A percentile compares a stretch with the other conserved stretches of the same genome.
Evolutionary conservation across 2,329 filamentous ascomycete species (phyloP).

Genomic region (Colletotrichum horii): DNA sequence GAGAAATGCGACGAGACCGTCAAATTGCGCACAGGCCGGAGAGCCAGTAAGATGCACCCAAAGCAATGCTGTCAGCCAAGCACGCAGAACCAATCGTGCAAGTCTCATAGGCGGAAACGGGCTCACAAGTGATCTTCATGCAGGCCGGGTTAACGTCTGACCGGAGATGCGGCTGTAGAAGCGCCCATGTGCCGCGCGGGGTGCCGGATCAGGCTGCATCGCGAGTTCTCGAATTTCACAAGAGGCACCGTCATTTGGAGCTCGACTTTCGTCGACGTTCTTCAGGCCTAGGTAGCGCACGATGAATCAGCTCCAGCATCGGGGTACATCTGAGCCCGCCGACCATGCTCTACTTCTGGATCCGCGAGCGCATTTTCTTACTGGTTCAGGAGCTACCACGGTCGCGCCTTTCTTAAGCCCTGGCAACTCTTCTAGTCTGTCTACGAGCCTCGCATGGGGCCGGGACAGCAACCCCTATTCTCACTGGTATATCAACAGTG

Average conservation of each 20-base stretch:
- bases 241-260: accelerated
- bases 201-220: not conserved
- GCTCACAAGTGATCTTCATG: not conserved
- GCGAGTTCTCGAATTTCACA: not conserved
- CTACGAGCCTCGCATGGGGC: accelerated
- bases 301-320: not conserved
- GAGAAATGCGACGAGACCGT: no score
- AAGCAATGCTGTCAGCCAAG: no score
- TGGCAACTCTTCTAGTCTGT: accelerated
- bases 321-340: accelerated
- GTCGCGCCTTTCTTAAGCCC: accelerated
- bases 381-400: accelerated
- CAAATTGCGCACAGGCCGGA: no score
- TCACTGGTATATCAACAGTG: not conserved
- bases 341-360: not conserved
- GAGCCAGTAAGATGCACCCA: no score
- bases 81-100: no score
- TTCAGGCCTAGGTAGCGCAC: accelerated
- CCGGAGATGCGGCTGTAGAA: not conserved
- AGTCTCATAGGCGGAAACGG: no score
- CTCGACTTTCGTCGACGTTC: accelerated
- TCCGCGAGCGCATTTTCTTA: not conserved
- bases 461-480: not conserved
- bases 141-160: not conserved
- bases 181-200: accelerated